A percentile compares a stretch with the other conserved stretches of the same genome.
phyloP scores from a whole-genome alignment of 2,329 filamentous ascomycete species.

The Clonostachys rosea region DNA sequence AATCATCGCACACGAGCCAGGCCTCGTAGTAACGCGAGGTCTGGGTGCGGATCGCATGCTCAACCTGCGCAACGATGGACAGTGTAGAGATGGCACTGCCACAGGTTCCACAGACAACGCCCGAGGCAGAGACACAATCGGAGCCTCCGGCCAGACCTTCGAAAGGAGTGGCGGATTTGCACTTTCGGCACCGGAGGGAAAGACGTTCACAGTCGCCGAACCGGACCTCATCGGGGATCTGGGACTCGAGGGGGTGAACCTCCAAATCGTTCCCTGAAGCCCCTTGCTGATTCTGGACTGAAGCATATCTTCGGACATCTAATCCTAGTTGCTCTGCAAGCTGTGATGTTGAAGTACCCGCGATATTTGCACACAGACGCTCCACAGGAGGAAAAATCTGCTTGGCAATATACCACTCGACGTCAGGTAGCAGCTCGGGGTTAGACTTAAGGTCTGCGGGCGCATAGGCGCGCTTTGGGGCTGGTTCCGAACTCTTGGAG shows the following conservation, averaged over 20 bases:
- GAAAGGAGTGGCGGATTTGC: slow-evolving; percentile 68
- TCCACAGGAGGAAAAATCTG: slow-evolving; percentile 98
- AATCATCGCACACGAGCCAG: slow-evolving; percentile 87
- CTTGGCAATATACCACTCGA: slow-evolving; percentile 98
- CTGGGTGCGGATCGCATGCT: slow-evolving; percentile 74
- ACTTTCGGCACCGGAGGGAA: slow-evolving; percentile 73
- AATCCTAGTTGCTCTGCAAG: slow-evolving; percentile 92
- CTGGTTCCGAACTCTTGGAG: slow-evolving; percentile 57
- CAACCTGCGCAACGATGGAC: slow-evolving; percentile 79
- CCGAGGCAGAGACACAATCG: slow-evolving; percentile 64
- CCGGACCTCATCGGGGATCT: slow-evolving; percentile 86
- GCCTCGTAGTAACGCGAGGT: slow-evolving; percentile 87
- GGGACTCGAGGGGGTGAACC: slow-evolving; percentile 88
- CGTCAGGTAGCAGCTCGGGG: slow-evolving; percentile 73
- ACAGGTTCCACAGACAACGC: slow-evolving; percentile 72
- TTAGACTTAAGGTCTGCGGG: slow-evolving; percentile 78
- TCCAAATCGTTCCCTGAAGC: slow-evolving; percentile 57
- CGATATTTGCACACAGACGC: slow-evolving; percentile 93
- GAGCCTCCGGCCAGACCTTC: slow-evolving; percentile 64
- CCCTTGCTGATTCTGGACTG: slow-evolving; percentile 35
- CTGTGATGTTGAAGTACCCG: slow-evolving; percentile 83
- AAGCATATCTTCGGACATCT: slow-evolving; percentile 79
- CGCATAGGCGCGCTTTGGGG: slow-evolving; percentile 85
- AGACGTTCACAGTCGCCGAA: slow-evolving; percentile 80
- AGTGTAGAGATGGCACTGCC: slow-evolving; percentile 61